These are phyloP conservation scores for Mycosphaerella sp. DNA, from an alignment of 2,329 filamentous ascomycete genomes.

Conservation along the genomic window DNA sequence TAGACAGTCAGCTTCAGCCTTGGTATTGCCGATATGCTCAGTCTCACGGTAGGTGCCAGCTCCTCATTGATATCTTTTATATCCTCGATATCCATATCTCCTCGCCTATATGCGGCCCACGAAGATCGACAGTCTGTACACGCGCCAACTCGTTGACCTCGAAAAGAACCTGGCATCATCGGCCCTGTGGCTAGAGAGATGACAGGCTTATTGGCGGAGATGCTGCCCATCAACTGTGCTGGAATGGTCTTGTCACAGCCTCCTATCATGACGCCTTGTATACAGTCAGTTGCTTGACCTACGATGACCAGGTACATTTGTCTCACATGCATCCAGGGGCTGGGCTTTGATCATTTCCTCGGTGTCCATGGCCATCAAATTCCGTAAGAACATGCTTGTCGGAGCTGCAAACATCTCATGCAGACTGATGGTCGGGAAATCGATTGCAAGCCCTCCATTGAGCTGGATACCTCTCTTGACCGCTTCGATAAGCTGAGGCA, in stretches of 20 bases:
- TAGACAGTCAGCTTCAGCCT: not conserved
- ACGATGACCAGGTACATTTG: not conserved
- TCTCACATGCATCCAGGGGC: constrained; percentile 56
- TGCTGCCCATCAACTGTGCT: constrained; percentile 68
- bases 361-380: constrained; percentile 73
- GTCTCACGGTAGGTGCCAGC: constrained; percentile 58
- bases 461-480: constrained; percentile 63
- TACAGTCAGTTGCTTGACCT: not conserved
- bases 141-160: constrained; percentile 60
- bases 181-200: constrained; percentile 64
- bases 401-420: constrained; percentile 64
- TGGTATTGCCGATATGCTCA: constrained; percentile 19
- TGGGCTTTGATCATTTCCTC: constrained; percentile 72
- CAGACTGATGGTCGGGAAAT: constrained; percentile 68
- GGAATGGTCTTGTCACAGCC: constrained; percentile 71
- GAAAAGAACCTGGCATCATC: constrained; percentile 67
- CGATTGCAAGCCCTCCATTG: constrained; percentile 60
- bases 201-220: constrained; percentile 67
- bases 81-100: constrained; percentile 63
- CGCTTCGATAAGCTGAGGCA: constrained; percentile 65
- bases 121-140: constrained; percentile 71
- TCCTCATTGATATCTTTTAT: constrained; percentile 66
- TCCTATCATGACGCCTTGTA: constrained; percentile 31
- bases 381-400: constrained; percentile 69
- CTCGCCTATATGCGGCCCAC: constrained; percentile 64